Base-by-base conservation (phyloP, 768 basidiomycete genomes). In the Suillus lakei region DNA sequence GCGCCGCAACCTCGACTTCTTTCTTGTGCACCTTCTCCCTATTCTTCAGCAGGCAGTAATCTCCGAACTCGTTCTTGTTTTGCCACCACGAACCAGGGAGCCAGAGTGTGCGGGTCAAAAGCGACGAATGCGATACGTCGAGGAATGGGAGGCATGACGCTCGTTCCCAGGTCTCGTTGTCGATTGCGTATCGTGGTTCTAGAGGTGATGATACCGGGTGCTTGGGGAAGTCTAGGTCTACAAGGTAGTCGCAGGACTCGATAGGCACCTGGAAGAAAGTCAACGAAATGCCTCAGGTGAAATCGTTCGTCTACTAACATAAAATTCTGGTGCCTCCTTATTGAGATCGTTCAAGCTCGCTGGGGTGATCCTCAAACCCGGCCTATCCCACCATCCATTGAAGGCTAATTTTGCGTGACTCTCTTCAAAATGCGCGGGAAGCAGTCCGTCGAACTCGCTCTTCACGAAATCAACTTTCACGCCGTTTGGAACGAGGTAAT, bases 391-490 rank as follows among this genome's bases (percentile, higher is more conserved):
- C 73, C 71, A 75, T 41, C 58, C 39, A 41, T 28, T 41, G 12
- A 30, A 41, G 39, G 18, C 8, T 18, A 30, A 41, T 41, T 59
- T 41, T 28, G 39, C 39, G 28, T 18, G 58, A 58, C 60, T 69
- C 28, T 81, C 77, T 53, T 53, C 78, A 80, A 98, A 99, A 74
- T 92, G 91, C 23, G 89, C 86, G 16, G 98, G 98, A 67, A 99
- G 81, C 72, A 94, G 84, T 12, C 95, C 97, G 67, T 90, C 85
- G 70, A 99, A 98, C 64, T 91, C 95, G 77, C 91, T 95, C 81
- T 95, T 93, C 76, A 99, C 82, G 77, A 95, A 98, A 64, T 90
- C 85, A n/a, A 97, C 88, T 32, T 87, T 83, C 64, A 99, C 80
- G 32, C 88, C 91, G 64, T 90, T 86, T 2, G 96, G 96, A 26